These are phyloP conservation scores for Candida khao-thaluensis DNA, from an alignment of 805 yeast genomes.

Conservation along the genomic window DNA sequence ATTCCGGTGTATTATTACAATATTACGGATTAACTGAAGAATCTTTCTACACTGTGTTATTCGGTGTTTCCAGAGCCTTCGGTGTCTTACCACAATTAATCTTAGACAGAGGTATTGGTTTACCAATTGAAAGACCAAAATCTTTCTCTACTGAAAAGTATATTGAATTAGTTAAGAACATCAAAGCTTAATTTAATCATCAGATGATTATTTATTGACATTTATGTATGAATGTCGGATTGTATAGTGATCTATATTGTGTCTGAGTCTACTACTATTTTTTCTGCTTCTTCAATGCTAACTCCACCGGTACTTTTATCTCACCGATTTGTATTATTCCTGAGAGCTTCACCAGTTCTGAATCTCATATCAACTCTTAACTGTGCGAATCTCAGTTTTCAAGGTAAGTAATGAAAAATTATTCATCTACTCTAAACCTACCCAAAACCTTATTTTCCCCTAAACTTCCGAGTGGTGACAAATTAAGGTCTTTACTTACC, in stretches of 20 bases:
- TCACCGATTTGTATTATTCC: too few species aligned
- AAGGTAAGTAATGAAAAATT: constrained; percentile 19
- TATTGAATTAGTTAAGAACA: constrained; percentile 69
- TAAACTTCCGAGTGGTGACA: constrained; percentile 50
- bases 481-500: constrained; percentile 41
- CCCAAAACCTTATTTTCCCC: constrained; percentile 63
- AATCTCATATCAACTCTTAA: neutral
- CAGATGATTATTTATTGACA: constrained; percentile 11
- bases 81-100: constrained; percentile 79
- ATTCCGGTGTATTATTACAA: constrained; percentile 74
- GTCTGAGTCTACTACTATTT: neutral
- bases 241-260: constrained; percentile 6
- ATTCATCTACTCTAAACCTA: constrained; percentile 54
- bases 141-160: constrained; percentile 91
- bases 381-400: neutral
- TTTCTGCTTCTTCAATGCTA: neutral
- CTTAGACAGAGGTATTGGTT: constrained; percentile 73
- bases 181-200: constrained; percentile 17
- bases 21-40: constrained; percentile 77
- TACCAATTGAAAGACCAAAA: constrained; percentile 83
- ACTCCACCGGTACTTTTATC: too few species aligned
- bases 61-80: constrained; percentile 78
- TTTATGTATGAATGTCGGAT: constrained; percentile 7
- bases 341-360: too few species aligned
- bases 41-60: constrained; percentile 74